Evolutionary conservation across 768 basidiomycete genomes (phyloP).

Genomic region (Termitomyces bulborhizus): DNA sequence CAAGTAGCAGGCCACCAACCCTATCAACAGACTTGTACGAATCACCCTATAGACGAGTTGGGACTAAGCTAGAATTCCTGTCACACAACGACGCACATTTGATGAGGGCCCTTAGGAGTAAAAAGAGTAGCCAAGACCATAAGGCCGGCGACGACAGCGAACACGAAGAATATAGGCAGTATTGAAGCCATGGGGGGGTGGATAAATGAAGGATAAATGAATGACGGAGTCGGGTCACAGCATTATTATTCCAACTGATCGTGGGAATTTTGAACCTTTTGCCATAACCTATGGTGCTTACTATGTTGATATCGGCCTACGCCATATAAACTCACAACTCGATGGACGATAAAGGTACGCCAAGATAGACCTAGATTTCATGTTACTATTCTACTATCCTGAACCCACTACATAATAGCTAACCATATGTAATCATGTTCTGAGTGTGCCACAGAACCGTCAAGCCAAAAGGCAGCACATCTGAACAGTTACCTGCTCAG

Average conservation of each 20-base stretch:
- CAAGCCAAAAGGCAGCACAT: no score
- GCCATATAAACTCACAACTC: no score
- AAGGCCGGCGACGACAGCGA: slow-evolving; percentile 58
- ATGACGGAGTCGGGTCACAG: background rate
- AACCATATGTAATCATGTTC: no score
- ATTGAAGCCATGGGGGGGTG: slow-evolving; percentile 54
- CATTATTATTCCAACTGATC: background rate
- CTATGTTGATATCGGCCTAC: no score
- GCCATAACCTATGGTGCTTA: no score
- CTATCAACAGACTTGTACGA: slow-evolving; percentile 73
- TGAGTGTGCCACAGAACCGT: no score
- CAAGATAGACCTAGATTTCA: no score
- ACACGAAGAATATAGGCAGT: slow-evolving; percentile 62
- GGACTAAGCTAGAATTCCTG: background rate
- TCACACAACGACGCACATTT: slow-evolving; percentile 57
- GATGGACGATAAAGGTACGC: no score
- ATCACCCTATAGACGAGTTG: slow-evolving; percentile 53
- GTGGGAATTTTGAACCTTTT: slow-evolving; percentile 6
- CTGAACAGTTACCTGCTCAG: no score
- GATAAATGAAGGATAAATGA: background rate
- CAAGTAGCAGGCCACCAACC: slow-evolving; percentile 80
- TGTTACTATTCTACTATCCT: no score
- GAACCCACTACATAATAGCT: no score
- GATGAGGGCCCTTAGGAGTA: slow-evolving; percentile 82
- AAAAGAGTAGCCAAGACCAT: slow-evolving; percentile 62